Evolutionary conservation across 768 basidiomycete genomes (phyloP).

Genomic region (Russula lepida): DNA sequence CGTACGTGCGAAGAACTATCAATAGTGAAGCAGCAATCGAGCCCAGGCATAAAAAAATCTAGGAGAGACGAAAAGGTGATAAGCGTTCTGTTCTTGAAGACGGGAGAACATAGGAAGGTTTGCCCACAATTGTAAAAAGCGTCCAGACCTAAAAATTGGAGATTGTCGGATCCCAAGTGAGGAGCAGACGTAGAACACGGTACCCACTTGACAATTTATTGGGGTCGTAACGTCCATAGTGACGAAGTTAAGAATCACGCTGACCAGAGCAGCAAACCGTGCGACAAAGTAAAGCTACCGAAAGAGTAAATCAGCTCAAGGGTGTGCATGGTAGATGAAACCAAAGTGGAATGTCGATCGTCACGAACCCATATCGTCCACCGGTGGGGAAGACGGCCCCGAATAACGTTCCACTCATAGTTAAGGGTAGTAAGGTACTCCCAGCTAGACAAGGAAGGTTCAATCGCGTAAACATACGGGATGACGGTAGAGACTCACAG

Average conservation of each 20-base stretch:
- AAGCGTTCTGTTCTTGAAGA: not conserved
- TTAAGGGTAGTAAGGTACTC: not conserved
- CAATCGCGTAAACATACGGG: not conserved
- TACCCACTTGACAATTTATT: not conserved
- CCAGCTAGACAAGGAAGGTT: not conserved
- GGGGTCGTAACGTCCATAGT: not conserved
- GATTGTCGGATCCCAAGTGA: not conserved
- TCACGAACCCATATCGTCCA: not conserved
- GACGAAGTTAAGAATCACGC: not conserved
- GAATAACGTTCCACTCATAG: not conserved
- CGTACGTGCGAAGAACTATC: slow-evolving; percentile 6
- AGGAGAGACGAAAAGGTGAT: not conserved
- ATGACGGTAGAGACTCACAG: not conserved
- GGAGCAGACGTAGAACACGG: not conserved
- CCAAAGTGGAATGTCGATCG: not conserved
- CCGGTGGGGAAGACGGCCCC: not conserved
- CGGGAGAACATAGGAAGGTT: not conserved
- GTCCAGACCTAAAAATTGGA: not conserved
- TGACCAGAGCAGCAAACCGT: not conserved
- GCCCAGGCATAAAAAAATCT: not conserved
- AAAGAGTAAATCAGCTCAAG: not conserved
- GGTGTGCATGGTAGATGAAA: not conserved
- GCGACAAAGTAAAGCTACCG: not conserved
- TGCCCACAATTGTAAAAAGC: not conserved
- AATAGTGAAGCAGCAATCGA: not conserved